Conservation (phyloP, 495 filamentous ascomycete species). For the Coniosporium apollinis region DNA sequence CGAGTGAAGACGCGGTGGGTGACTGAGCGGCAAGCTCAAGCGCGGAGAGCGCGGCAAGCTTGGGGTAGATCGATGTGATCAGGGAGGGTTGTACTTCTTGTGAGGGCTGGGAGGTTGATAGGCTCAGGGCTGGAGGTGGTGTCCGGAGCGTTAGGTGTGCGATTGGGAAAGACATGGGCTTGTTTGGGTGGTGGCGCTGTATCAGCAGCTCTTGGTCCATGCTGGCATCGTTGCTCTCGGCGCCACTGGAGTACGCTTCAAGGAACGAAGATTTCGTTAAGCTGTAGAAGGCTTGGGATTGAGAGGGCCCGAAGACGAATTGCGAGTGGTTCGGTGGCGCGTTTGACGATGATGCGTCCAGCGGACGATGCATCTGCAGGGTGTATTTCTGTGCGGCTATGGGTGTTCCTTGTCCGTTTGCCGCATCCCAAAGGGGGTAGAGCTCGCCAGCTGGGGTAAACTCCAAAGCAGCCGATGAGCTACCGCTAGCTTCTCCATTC, state of each 20-base stretch:
- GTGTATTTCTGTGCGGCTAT: slow-evolving; percentile 26
- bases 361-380: slow-evolving; percentile 24
- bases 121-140: slow-evolving; percentile 12
- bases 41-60: slow-evolving; percentile 50
- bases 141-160: slow-evolving; percentile 13
- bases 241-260: background rate
- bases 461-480: slow-evolving; percentile 7
- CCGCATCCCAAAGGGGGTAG: slow-evolving; percentile 33
- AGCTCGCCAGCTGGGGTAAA: slow-evolving; percentile 29
- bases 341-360: no score
- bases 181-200: slow-evolving; percentile 16
- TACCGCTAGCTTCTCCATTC: no score
- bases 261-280: slow-evolving; percentile 11
- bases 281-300: slow-evolving; percentile 17
- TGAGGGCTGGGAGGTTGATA: slow-evolving; percentile 16
- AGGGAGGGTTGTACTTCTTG: no score
- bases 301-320: slow-evolving; percentile 15
- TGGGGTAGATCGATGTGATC: slow-evolving; percentile 56
- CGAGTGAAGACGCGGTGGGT: slow-evolving; percentile 26
- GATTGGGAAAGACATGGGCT: slow-evolving; percentile 13
- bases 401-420: slow-evolving; percentile 34
- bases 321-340: slow-evolving; percentile 4
- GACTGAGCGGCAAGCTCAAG: slow-evolving; percentile 42
- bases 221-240: background rate
- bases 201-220: slow-evolving; percentile 14